phyloP scores from a whole-genome alignment of 495 filamentous ascomycete species.

The Durotheca rogersii region DNA sequence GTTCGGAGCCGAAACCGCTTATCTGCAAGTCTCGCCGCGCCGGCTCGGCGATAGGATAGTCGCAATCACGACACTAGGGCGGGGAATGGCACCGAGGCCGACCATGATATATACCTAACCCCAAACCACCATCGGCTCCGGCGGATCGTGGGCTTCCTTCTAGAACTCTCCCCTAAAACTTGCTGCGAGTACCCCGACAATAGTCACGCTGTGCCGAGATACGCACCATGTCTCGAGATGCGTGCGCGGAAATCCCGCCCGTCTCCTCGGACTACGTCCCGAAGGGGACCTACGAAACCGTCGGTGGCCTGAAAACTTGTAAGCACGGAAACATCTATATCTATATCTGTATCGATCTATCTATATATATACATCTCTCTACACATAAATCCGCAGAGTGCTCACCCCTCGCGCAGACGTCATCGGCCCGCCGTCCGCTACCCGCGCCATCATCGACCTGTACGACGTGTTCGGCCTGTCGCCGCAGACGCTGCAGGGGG shows the following conservation, averaged over 20 bases:
- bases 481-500: conserved; percentile 36
- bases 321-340: conserved; percentile 1
- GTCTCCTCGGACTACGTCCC: conserved; percentile 31
- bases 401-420: conserved; percentile 21
- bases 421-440: conserved; percentile 28
- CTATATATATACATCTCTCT: not conserved
- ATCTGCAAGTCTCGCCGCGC: not conserved
- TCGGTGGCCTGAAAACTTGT: conserved; percentile 37
- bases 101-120: too few relatives aligned
- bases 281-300: conserved; percentile 29
- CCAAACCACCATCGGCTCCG: not conserved
- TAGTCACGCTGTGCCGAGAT: not conserved
- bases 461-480: conserved; percentile 37
- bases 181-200: too few relatives aligned
- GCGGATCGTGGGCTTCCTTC: too few relatives aligned
- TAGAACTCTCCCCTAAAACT: too few relatives aligned
- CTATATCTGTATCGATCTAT: not conserved
- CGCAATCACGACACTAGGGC: not conserved
- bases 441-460: conserved; percentile 32
- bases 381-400: not conserved
- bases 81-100: too few relatives aligned
- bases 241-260: conserved; percentile 22
- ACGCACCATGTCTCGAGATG: conserved; percentile 20
- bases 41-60: not conserved
- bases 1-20: not conserved